Conservation (phyloP, 2,329 filamentous ascomycete genomes). For the Penicillium brasilianum region DNA sequence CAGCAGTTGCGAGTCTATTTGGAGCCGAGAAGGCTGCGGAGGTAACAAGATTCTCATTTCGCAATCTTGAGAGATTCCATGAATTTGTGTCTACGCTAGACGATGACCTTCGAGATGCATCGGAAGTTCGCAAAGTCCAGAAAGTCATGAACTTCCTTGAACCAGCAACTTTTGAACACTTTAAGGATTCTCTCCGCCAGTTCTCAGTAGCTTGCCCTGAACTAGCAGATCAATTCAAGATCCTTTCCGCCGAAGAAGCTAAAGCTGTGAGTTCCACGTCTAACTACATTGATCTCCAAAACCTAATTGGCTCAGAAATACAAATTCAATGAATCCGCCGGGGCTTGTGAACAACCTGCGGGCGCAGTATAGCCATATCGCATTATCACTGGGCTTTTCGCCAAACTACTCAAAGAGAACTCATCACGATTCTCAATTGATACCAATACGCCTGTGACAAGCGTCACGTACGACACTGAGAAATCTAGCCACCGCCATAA, state of each 20-base stretch:
- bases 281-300: not conserved
- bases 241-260: slow-evolving; percentile 7
- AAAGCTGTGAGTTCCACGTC: not conserved
- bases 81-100: slow-evolving; percentile 4
- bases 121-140: slow-evolving; percentile 5
- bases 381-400: slow-evolving; percentile 25
- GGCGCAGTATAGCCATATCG: slow-evolving; percentile 32
- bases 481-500: slow-evolving; percentile 36
- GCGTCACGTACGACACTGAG: slow-evolving; percentile 11
- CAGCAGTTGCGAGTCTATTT: slow-evolving; percentile 4
- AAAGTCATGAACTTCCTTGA: slow-evolving; percentile 13
- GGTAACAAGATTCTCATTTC: slow-evolving; percentile 8
- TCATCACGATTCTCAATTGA: slow-evolving; percentile 26
- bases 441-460: slow-evolving; percentile 27
- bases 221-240: slow-evolving; percentile 8
- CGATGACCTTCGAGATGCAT: not conserved
- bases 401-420: slow-evolving; percentile 21
- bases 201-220: slow-evolving; percentile 7
- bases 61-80: slow-evolving; percentile 10
- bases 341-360: slow-evolving; percentile 15
- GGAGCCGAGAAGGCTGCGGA: slow-evolving; percentile 6
- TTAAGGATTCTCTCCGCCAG: slow-evolving; percentile 8
- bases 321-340: slow-evolving; percentile 16
- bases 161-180: slow-evolving; percentile 1
- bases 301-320: slow-evolving; percentile 13